Evolutionary conservation across 495 filamentous ascomycete genomes (phyloP).

Genomic region (Aspergillus sclerotiicarbonarius): DNA sequence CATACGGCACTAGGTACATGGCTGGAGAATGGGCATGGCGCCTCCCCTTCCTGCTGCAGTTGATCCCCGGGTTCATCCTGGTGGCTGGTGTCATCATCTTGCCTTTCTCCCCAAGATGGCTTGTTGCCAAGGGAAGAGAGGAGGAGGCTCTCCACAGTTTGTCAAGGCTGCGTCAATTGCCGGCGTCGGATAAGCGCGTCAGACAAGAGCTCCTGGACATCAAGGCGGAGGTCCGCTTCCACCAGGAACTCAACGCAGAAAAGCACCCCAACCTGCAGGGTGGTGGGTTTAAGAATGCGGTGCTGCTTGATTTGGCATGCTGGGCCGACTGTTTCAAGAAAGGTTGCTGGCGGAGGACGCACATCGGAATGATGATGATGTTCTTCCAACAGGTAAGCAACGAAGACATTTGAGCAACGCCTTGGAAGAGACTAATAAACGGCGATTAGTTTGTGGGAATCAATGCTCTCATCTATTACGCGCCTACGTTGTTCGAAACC

Average conservation of each 20-base stretch:
- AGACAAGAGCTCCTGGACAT: slow-evolving; percentile 52
- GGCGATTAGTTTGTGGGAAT: slow-evolving; percentile 47
- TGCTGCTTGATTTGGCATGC: slow-evolving; percentile 43
- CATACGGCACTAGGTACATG: slow-evolving; percentile 55
- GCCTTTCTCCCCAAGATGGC: slow-evolving; percentile 55
- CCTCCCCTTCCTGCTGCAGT: slow-evolving; percentile 50
- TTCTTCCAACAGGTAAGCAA: slow-evolving; percentile 52
- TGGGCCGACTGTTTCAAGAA: slow-evolving; percentile 49
- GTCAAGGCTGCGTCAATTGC: slow-evolving; percentile 43
- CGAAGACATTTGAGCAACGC: not conserved
- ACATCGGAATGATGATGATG: slow-evolving; percentile 52
- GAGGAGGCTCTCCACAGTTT: slow-evolving; percentile 49
- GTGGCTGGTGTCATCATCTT: slow-evolving; percentile 44
- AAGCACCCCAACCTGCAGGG: slow-evolving; percentile 47
- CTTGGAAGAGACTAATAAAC: slow-evolving; percentile 3
- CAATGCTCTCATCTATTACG: slow-evolving; percentile 56
- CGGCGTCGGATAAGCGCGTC: slow-evolving; percentile 40
- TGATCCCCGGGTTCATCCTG: slow-evolving; percentile 48
- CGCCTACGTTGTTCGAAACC: slow-evolving; percentile 54
- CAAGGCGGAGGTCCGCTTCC: slow-evolving; percentile 48
- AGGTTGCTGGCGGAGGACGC: slow-evolving; percentile 55
- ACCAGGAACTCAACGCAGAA: slow-evolving; percentile 43
- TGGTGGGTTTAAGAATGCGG: slow-evolving; percentile 24
- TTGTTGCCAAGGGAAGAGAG: slow-evolving; percentile 47
- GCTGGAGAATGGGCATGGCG: slow-evolving; percentile 50